Percentiles rank a stretch among this genome's conserved stretches.
Evolutionary conservation across 345 rosid species (phyloP).

Genomic region (Euclidium syriacum): DNA sequence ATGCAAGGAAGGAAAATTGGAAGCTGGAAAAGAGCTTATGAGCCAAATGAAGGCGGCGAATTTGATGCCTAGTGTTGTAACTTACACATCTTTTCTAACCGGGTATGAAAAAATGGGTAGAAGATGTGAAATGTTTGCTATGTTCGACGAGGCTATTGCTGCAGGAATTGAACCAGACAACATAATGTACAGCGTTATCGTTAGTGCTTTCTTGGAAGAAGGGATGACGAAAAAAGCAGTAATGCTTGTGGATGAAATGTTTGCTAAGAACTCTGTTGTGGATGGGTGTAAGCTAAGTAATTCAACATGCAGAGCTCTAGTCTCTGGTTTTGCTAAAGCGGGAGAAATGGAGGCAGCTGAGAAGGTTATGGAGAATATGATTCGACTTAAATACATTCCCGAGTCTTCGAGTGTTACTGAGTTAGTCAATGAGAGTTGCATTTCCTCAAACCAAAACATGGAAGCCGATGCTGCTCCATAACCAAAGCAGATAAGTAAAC

Average conservation of each 20-base stretch:
- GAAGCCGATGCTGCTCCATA: slow-evolving; percentile 27
- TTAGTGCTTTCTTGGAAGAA: slow-evolving; percentile 47
- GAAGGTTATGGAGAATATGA: slow-evolving; percentile 45
- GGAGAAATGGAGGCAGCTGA: slow-evolving; percentile 46
- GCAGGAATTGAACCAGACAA: slow-evolving; percentile 62
- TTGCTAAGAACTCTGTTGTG: slow-evolving; percentile 37
- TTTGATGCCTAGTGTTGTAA: slow-evolving; percentile 44
- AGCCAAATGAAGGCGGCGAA: slow-evolving; percentile 47
- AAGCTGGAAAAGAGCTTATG: slow-evolving; percentile 59
- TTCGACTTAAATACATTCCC: slow-evolving; percentile 46
- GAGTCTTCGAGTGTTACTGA: slow-evolving; percentile 33
- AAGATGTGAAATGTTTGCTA: slow-evolving; percentile 43
- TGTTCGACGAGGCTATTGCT: slow-evolving; percentile 56
- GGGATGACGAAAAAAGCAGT: slow-evolving; percentile 43
- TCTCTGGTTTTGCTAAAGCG: slow-evolving; percentile 41
- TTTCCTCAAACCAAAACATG: slow-evolving; percentile 15
- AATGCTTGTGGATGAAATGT: slow-evolving; percentile 44
- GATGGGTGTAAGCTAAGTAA: slow-evolving; percentile 43
- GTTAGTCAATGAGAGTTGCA: slow-evolving; percentile 14
- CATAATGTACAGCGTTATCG: slow-evolving; percentile 44
- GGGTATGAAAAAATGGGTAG: slow-evolving; percentile 46
- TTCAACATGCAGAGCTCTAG: slow-evolving; percentile 41
- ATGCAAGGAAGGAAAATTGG: slow-evolving; percentile 50
- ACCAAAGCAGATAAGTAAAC: background rate
- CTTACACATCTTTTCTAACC: slow-evolving; percentile 55